These are phyloP conservation scores for Pythium monospermum DNA, from an alignment of 352 stramenopile genomes.

Conservation along the genomic window DNA sequence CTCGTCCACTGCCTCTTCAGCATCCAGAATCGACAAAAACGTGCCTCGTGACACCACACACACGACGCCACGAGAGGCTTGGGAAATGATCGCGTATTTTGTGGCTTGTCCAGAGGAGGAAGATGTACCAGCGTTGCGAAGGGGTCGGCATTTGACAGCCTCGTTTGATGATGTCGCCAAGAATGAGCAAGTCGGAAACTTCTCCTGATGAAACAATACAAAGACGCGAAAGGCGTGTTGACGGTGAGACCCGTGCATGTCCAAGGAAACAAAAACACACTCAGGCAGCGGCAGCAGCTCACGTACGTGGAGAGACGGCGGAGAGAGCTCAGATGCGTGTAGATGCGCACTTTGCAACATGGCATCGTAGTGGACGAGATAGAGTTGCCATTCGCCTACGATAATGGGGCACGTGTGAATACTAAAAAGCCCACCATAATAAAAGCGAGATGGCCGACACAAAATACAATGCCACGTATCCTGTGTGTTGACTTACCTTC, in stretches of 20 bases:
- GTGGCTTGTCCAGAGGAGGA: not conserved
- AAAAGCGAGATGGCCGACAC: too few species aligned
- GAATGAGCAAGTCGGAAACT: too few species aligned
- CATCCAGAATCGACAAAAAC: conserved; percentile 50
- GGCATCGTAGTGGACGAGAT: not conserved
- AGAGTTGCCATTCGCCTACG: not conserved
- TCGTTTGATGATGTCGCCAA: too few species aligned
- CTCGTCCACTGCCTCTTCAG: conserved; percentile 47
- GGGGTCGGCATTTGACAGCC: not conserved
- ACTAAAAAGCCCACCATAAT: too few species aligned
- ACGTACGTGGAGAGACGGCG: too few species aligned
- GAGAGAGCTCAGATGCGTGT: not conserved
- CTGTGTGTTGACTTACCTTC: too few species aligned
- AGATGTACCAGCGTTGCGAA: not conserved
- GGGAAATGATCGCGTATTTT: conserved; percentile 26
- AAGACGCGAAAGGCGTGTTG: too few species aligned
- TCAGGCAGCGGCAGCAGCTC: too few species aligned
- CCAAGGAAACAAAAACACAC: too few species aligned
- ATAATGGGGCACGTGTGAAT: not conserved
- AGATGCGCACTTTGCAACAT: not conserved
- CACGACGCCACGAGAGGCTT: conserved; percentile 49
- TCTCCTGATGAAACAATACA: too few species aligned
- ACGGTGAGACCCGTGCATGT: too few species aligned
- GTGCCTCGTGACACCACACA: conserved; percentile 31
- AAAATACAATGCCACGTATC: too few species aligned